Evolutionary conservation across 2,329 filamentous ascomycete genomes (phyloP).

Genomic region (Elsinoe fawcettii): DNA sequence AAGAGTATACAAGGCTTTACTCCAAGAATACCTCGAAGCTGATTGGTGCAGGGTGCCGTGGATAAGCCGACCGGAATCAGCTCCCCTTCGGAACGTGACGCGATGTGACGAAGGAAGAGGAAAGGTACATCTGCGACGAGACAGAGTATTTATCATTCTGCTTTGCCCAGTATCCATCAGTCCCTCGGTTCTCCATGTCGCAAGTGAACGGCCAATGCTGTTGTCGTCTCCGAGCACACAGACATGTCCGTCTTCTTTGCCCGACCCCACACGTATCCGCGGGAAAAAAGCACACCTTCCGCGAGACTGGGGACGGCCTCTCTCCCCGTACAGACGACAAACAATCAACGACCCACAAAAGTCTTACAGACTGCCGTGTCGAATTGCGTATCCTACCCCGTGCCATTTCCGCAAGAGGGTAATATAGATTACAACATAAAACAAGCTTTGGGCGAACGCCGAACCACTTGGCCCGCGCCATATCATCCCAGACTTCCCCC

Average conservation of each 20-base stretch:
- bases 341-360: background rate
- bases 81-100: too few relatives aligned
- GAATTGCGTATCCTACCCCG: background rate
- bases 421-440: background rate
- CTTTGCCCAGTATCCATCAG: too few relatives aligned
- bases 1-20: too few relatives aligned
- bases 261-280: background rate
- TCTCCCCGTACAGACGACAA: background rate
- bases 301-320: background rate
- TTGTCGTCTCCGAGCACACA: too few relatives aligned
- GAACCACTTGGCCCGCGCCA: conserved; percentile 2
- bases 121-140: too few relatives aligned
- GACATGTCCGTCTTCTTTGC: background rate
- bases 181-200: too few relatives aligned
- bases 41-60: too few relatives aligned
- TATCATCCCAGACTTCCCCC: background rate
- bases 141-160: too few relatives aligned
- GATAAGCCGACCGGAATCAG: too few relatives aligned
- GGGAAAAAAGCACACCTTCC: background rate
- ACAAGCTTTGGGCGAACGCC: conserved; percentile 7
- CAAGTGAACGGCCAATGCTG: too few relatives aligned
- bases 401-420: background rate
- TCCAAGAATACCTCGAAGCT: too few relatives aligned
- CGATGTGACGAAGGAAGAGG: too few relatives aligned
- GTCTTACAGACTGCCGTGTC: background rate